These are phyloP conservation scores for Aspergillus nidulans DNA, from an alignment of 495 filamentous ascomycete genomes.

Conservation along the genomic window DNA sequence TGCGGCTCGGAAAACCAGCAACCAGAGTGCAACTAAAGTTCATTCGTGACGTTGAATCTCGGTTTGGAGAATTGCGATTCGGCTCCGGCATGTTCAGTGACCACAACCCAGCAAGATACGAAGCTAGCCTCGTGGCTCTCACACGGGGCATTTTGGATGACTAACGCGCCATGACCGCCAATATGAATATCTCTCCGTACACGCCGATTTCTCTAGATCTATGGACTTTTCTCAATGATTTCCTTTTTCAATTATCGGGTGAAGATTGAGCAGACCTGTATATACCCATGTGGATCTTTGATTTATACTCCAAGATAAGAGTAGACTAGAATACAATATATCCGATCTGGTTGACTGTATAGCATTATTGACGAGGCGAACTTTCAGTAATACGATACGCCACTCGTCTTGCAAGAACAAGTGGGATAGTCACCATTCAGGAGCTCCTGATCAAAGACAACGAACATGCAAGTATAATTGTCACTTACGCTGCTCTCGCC, in stretches of 20 bases:
- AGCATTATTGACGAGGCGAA: not conserved
- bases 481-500: not conserved
- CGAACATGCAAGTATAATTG: not conserved
- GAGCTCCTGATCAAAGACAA: not conserved
- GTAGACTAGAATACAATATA: slow-evolving; percentile 4
- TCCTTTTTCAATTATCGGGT: not conserved
- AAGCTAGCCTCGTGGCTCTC: slow-evolving; percentile 54
- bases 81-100: slow-evolving; percentile 69
- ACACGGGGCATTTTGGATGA: slow-evolving; percentile 49
- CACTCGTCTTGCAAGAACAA: not conserved
- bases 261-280: not conserved
- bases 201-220: not conserved
- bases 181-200: not conserved
- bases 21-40: slow-evolving; percentile 62
- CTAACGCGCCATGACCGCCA: slow-evolving; percentile 20
- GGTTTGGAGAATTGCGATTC: slow-evolving; percentile 68
- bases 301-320: not conserved
- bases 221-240: not conserved
- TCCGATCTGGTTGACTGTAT: not conserved
- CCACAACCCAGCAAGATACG: slow-evolving; percentile 73
- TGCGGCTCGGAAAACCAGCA: slow-evolving; percentile 54
- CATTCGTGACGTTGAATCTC: slow-evolving; percentile 59
- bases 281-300: not conserved
- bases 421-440: not conserved
- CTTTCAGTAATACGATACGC: not conserved